A percentile compares a stretch with the other conserved stretches of the same genome.
These are phyloP conservation scores for Coemansia sp. DNA, from an alignment of 192 early-diverging fungal species.

Conservation along the genomic window DNA sequence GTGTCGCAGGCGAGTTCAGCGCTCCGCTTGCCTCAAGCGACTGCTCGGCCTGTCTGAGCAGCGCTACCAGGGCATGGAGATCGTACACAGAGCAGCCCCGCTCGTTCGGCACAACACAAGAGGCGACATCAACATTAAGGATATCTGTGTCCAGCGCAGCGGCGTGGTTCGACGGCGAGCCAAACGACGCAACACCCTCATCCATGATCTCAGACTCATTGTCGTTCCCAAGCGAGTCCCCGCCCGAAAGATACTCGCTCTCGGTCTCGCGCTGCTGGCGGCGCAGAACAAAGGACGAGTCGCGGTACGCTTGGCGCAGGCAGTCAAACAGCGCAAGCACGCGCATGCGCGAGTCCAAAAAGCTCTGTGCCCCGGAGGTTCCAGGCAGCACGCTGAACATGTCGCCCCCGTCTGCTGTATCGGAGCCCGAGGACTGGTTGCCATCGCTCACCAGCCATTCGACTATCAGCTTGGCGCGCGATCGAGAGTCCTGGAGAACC, in stretches of 20 bases:
- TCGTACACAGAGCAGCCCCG: conserved; percentile 67
- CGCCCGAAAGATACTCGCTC: conserved; percentile 19
- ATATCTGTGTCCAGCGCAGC: conserved; percentile 73
- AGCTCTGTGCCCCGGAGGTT: conserved; percentile 11
- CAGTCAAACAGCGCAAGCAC: conserved; percentile 43
- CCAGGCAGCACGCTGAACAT: conserved; percentile 27
- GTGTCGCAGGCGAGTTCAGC: conserved; percentile 50
- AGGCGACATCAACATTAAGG: conserved; percentile 56
- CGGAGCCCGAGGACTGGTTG: conserved; percentile 10
- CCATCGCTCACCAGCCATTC: conserved; percentile 53
- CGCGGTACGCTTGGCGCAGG: conserved; percentile 46
- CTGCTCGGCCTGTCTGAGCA: conserved; percentile 56
- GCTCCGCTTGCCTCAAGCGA: conserved; percentile 50
- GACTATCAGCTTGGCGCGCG: conserved; percentile 43
- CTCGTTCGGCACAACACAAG: conserved; percentile 57
- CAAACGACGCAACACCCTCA: conserved; percentile 17
- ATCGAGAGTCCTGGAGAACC: conserved; percentile 48
- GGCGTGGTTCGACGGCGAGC: conserved; percentile 31
- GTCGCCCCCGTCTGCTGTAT: conserved; percentile 8
- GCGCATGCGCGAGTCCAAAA: conserved; percentile 51
- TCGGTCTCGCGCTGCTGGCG: conserved; percentile 25
- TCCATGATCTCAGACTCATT: conserved; percentile 19
- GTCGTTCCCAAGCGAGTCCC: neutral
- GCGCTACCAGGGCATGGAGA: conserved; percentile 63
- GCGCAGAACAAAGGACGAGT: conserved; percentile 21